A percentile compares a stretch with the other conserved stretches of the same genome.
Conservation (phyloP, 495 filamentous ascomycete species). For the Penicillium crystallinum region DNA sequence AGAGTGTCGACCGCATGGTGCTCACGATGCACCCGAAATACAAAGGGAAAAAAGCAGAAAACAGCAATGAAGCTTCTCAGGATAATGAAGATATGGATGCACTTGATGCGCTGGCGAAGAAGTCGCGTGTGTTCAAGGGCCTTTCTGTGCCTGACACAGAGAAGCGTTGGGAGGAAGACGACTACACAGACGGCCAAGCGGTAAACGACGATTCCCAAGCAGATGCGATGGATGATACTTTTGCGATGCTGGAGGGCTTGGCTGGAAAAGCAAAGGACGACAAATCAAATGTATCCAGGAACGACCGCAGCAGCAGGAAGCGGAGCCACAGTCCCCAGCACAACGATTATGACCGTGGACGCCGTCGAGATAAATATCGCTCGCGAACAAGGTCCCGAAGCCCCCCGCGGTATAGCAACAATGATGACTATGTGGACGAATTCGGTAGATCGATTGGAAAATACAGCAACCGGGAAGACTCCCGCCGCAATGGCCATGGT, state of each 20-base stretch:
- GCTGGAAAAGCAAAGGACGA: constrained; percentile 60
- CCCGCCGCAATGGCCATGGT: constrained; percentile 35
- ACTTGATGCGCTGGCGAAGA: constrained; percentile 51
- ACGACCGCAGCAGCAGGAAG: constrained; percentile 51
- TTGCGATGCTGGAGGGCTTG: constrained; percentile 82
- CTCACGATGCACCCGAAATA: constrained; percentile 86
- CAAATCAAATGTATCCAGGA: constrained; percentile 24
- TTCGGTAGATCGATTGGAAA: constrained; percentile 48
- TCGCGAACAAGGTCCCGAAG: constrained; percentile 55
- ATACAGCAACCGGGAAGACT: constrained; percentile 38
- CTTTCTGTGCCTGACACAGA: constrained; percentile 82
- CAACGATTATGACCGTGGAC: constrained; percentile 51
- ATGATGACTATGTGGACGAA: constrained; percentile 58
- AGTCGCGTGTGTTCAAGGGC: constrained; percentile 80
- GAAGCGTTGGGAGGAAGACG: constrained; percentile 51
- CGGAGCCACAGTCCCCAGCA: constrained; percentile 68
- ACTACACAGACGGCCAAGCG: constrained; percentile 23
- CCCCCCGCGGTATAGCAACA: constrained; percentile 38
- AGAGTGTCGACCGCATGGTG: constrained; percentile 85
- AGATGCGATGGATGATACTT: constrained; percentile 85
- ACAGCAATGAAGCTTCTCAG: constrained; percentile 10
- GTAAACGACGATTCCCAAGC: constrained; percentile 33
- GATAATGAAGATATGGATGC: constrained; percentile 33
- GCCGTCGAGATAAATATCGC: constrained; percentile 48
- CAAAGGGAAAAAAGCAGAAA: constrained; percentile 45